Percentiles rank a stretch among this genome's conserved stretches.
phyloP scores from a whole-genome alignment of 768 basidiomycete species.

The Chalciporus chontae region DNA sequence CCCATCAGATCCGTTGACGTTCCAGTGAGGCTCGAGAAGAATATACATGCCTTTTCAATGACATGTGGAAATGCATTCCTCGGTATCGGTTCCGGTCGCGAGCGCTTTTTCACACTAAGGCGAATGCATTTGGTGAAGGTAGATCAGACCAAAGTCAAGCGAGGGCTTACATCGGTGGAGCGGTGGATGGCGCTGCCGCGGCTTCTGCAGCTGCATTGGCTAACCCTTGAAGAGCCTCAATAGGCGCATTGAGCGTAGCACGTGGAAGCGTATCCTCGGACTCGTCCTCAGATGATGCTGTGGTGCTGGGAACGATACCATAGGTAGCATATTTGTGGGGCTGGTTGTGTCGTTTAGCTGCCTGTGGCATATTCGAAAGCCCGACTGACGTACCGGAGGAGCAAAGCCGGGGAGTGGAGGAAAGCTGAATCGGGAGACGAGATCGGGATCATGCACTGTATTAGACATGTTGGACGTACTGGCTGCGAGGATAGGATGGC shows the following conservation, averaged over 20 bases:
- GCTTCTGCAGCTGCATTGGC: constrained; percentile 96
- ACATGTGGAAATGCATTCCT: constrained; percentile 87
- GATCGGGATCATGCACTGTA: constrained; percentile 20
- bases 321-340: constrained; percentile 90
- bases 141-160: background rate
- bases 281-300: constrained; percentile 87
- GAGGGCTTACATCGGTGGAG: constrained; percentile 50
- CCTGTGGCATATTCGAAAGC: constrained; percentile 11
- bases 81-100: constrained; percentile 77
- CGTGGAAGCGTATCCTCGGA: constrained; percentile 87
- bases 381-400: constrained; percentile 61
- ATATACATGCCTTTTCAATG: constrained; percentile 65
- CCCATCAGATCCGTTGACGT: background rate
- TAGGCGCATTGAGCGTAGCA: constrained; percentile 83
- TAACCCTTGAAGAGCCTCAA: constrained; percentile 89
- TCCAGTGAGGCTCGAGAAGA: background rate
- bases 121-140: background rate
- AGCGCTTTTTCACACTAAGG: constrained; percentile 68
- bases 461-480: constrained; percentile 33
- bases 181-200: constrained; percentile 70
- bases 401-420: constrained; percentile 91
- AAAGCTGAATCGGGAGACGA: constrained; percentile 45
- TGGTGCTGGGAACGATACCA: constrained; percentile 80
- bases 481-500: constrained; percentile 29
- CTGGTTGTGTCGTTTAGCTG: constrained; percentile 36